Evolutionary conservation across 768 basidiomycete genomes (phyloP).

Genomic region (Lactifluus piperatus): DNA sequence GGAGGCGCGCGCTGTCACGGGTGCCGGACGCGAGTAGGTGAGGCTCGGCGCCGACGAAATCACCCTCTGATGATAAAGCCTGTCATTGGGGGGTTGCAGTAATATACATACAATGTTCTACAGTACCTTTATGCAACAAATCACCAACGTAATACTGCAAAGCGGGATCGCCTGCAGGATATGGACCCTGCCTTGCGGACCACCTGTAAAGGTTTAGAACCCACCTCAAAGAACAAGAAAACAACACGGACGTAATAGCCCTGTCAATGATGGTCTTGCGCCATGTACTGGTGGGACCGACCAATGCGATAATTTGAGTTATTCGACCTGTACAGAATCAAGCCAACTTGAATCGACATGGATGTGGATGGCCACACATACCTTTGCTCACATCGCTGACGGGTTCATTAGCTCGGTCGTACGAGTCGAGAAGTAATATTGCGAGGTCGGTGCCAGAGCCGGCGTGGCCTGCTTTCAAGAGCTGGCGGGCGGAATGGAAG

Average conservation of each 20-base stretch:
- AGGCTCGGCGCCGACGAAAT: constrained; percentile 65
- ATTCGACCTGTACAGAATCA: constrained; percentile 50
- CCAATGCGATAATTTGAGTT: constrained; percentile 86
- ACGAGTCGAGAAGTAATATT: constrained; percentile 73
- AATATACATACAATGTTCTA: not conserved
- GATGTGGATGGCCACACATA: constrained; percentile 32
- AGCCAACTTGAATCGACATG: not conserved
- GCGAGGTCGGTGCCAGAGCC: constrained; percentile 89
- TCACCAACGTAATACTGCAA: constrained; percentile 89
- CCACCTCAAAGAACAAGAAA: constrained; percentile 3
- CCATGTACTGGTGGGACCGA: constrained; percentile 76
- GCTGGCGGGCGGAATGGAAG: constrained; percentile 80
- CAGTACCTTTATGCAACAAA: constrained; percentile 69
- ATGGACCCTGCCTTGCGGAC: constrained; percentile 70
- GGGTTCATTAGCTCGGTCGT: constrained; percentile 60
- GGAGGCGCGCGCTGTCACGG: constrained; percentile 77
- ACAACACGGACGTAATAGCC: constrained; percentile 61
- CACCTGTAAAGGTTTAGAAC: constrained; percentile 45
- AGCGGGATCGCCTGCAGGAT: constrained; percentile 80
- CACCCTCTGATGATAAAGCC: constrained; percentile 45
- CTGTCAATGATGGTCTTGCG: constrained; percentile 84
- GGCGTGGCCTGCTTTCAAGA: constrained; percentile 79
- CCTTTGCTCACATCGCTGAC: constrained; percentile 78
- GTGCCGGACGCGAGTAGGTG: constrained; percentile 83
- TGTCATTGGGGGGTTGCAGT: not conserved